Conservation (phyloP, 163 green algal species). For the Scenedesmus sp. region DNA sequence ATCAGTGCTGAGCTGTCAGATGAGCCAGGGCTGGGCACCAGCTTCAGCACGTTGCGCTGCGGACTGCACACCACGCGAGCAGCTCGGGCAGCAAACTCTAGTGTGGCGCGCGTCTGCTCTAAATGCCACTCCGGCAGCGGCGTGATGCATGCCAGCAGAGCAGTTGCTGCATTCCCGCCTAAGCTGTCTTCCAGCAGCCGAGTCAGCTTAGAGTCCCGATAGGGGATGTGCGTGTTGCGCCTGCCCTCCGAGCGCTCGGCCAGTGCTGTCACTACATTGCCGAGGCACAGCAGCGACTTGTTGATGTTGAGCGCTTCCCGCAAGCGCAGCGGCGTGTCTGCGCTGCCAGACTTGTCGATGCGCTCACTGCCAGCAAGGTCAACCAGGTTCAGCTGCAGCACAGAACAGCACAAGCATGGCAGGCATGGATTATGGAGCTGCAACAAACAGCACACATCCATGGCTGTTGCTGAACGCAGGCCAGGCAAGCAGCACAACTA, state of each 20-base stretch:
- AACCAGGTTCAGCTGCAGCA: constrained; percentile 90
- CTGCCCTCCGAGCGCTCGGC: constrained; percentile 61
- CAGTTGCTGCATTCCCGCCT: constrained; percentile 77
- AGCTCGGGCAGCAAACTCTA: constrained; percentile 88
- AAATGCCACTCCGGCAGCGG: constrained; percentile 65
- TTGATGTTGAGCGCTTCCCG: constrained; percentile 91
- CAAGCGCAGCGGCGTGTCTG: constrained; percentile 64
- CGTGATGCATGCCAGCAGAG: constrained; percentile 86
- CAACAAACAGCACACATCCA: neutral
- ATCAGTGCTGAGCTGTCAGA: constrained; percentile 5
- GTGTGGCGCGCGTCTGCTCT: constrained; percentile 85
- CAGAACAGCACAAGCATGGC: constrained; percentile 47
- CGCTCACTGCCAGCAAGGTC: constrained; percentile 88
- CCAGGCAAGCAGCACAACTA: neutral
- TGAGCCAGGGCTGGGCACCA: neutral
- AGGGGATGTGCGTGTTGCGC: constrained; percentile 56
- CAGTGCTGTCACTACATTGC: constrained; percentile 92
- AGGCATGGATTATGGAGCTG: constrained; percentile 66
- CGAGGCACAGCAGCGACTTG: constrained; percentile 85
- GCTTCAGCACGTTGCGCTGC: constrained; percentile 45
- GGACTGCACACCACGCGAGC: constrained; percentile 78
- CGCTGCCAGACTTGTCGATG: constrained; percentile 82
- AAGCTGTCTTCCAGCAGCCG: constrained; percentile 86
- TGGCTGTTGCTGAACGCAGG: neutral
- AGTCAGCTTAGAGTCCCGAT: constrained; percentile 85